phyloP scores from a whole-genome alignment of 169 alveolate genomes.

The Cardiosporidium cionae region DNA sequence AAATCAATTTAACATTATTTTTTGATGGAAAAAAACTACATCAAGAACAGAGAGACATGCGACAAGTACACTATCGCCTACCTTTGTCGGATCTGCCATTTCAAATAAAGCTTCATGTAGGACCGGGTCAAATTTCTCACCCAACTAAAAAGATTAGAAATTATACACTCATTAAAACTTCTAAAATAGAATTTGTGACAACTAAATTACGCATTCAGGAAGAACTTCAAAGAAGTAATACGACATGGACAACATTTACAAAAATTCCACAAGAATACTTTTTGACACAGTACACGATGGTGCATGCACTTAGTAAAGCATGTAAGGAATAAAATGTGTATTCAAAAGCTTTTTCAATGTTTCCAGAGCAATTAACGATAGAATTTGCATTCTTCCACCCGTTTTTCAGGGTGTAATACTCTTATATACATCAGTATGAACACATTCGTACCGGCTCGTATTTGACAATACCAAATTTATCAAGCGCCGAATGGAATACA shows the following conservation, averaged over 20 bases:
- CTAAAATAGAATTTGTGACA: too few relatives aligned
- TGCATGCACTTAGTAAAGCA: background rate
- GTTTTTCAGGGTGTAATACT: background rate
- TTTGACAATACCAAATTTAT: conserved; percentile 64
- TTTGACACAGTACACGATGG: background rate
- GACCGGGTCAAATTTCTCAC: conserved; percentile 79
- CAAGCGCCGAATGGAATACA: conserved; percentile 66
- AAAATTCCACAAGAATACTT: background rate
- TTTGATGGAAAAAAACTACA: background rate
- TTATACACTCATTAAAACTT: conserved; percentile 1
- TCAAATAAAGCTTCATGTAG: conserved; percentile 83
- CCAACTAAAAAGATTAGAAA: conserved; percentile 24
- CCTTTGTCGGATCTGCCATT: conserved; percentile 64
- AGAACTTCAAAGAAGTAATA: too few relatives aligned
- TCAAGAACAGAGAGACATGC: background rate
- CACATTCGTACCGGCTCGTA: conserved; percentile 49
- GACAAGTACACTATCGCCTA: background rate
- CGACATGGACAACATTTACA: too few relatives aligned
- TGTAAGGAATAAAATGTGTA: background rate
- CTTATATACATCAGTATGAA: background rate
- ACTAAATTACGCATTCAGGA: too few relatives aligned
- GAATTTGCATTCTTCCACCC: conserved; percentile 14
- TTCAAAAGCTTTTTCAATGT: conserved; percentile 1
- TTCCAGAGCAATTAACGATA: conserved; percentile 8
- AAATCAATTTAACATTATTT: background rate